Percentiles rank a stretch among this genome's conserved stretches.
These are phyloP conservation scores for Chlorella ohadii DNA, from an alignment of 139 green algal species.

Conservation along the genomic window DNA sequence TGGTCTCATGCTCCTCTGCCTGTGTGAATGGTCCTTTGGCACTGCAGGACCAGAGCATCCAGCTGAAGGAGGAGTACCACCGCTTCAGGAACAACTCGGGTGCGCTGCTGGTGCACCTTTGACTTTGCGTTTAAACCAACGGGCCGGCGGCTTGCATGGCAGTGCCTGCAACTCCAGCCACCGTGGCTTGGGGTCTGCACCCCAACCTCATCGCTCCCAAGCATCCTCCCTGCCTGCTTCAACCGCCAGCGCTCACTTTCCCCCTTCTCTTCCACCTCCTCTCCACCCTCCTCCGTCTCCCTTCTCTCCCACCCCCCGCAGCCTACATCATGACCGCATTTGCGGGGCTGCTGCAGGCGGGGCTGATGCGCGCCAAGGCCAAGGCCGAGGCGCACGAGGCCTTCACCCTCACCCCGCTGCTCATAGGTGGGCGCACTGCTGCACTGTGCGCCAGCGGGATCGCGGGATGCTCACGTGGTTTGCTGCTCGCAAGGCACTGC, in stretches of 20 bases:
- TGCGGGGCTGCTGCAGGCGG: slow-evolving; percentile 46
- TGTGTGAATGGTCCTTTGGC: too few relatives aligned
- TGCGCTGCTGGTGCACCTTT: too few relatives aligned
- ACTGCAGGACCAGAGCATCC: slow-evolving; percentile 41
- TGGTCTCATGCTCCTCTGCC: neutral
- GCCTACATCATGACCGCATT: slow-evolving; percentile 60
- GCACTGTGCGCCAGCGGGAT: too few relatives aligned
- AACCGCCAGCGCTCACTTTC: too few relatives aligned
- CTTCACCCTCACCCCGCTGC: slow-evolving; percentile 69
- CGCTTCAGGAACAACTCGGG: slow-evolving; percentile 74
- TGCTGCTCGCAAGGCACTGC: too few relatives aligned
- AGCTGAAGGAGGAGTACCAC: slow-evolving; percentile 94
- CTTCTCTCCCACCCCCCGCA: neutral
- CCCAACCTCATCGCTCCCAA: too few relatives aligned
- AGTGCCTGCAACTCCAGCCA: too few relatives aligned
- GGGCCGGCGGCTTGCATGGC: too few relatives aligned
- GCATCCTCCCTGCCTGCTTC: too few relatives aligned
- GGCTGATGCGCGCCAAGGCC: slow-evolving; percentile 56
- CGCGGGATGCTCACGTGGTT: too few relatives aligned
- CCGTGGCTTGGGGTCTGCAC: too few relatives aligned
- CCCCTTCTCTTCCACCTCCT: neutral
- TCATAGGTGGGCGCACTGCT: slow-evolving; percentile 54
- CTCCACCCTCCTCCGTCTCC: neutral
- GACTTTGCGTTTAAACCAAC: too few relatives aligned
- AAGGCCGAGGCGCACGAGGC: slow-evolving; percentile 27